Conservation (phyloP, 106 monocot genomes). For the Platanthera zijinensis region DNA sequence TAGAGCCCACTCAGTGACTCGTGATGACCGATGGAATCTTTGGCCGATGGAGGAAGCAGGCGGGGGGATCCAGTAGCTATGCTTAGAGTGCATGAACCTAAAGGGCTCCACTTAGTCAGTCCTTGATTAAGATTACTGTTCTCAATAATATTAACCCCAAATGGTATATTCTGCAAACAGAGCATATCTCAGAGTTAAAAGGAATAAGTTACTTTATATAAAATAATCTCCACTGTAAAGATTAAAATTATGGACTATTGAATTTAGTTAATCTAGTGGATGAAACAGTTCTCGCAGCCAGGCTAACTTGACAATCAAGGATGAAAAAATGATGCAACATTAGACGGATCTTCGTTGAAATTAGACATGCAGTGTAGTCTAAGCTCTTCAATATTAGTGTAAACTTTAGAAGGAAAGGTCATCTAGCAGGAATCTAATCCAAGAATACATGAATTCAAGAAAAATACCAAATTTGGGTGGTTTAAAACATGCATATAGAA, state of each 20-base stretch:
- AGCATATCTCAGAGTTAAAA: not conserved
- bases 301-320: not conserved
- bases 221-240: too few relatives aligned
- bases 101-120: conserved; percentile 36
- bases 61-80: conserved; percentile 31
- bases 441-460: too few relatives aligned
- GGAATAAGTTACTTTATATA: too few relatives aligned
- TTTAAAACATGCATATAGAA: too few relatives aligned
- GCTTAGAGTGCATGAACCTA: conserved; percentile 39
- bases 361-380: not conserved
- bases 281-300: too few relatives aligned
- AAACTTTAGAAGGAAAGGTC: too few relatives aligned
- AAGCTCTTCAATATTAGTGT: too few relatives aligned
- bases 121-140: conserved; percentile 43
- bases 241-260: too few relatives aligned
- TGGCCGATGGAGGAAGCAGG: conserved; percentile 32
- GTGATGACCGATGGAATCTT: conserved; percentile 27
- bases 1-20: conserved; percentile 37
- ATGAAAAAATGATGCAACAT: not conserved
- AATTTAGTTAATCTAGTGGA: too few relatives aligned
- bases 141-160: conserved; percentile 46
- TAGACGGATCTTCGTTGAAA: not conserved
- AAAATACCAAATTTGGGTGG: too few relatives aligned
- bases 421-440: too few relatives aligned
- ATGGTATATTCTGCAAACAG: conserved; percentile 28